Evolutionary conservation across 345 rosid genomes (phyloP), one percentile per base, ranked within the genome.

Genomic region (Eucalyptus coolabah): DNA sequence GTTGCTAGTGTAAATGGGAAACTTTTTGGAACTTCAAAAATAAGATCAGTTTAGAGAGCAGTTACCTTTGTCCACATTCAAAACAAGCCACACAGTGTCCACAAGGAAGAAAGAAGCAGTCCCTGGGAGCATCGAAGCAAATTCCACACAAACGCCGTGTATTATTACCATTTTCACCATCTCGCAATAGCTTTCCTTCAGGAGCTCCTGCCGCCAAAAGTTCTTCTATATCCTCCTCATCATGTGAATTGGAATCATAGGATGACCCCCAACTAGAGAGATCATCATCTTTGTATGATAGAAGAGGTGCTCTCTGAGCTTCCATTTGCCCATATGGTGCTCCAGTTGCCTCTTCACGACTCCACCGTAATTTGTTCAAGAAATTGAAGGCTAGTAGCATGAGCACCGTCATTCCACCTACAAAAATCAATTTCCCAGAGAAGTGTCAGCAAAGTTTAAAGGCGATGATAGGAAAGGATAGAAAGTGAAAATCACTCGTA

Each of bases 41-140:
- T 77, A 59, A n/a, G 80, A 77, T 50, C 56, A 83, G 53, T 59
- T 42, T 87, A 51, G 83, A 63, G 40, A 54, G 87, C 49, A 53
- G 28, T 89, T 96, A 97, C 99, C 99, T 95, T 80, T 96, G 93
- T 91, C 99, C 99, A 86, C 99, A 98, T 15, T 91, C 97, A 91
- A 94, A 97, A 92, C 99, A 98, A 90, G 99, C 95, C 44, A 97
- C 95, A 87, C 98, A 98, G 90, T 97, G 99, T 63, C 99, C 99
- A 89, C 99, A 98, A 28, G 99, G 99, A 94, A 98, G 99, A 93
- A 98, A 98, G 93, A 97, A 98, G 93, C 99, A 97, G 91, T 96
- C 99, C 92, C 99, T 96, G 16, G 99, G 98, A 87, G 98, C 99
- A 92, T 98, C 99, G 90, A 93, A 98, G 94, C 99, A 98, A 85